These are phyloP conservation scores for Aspergillus campestris DNA, from an alignment of 495 filamentous ascomycete genomes.

Conservation along the genomic window DNA sequence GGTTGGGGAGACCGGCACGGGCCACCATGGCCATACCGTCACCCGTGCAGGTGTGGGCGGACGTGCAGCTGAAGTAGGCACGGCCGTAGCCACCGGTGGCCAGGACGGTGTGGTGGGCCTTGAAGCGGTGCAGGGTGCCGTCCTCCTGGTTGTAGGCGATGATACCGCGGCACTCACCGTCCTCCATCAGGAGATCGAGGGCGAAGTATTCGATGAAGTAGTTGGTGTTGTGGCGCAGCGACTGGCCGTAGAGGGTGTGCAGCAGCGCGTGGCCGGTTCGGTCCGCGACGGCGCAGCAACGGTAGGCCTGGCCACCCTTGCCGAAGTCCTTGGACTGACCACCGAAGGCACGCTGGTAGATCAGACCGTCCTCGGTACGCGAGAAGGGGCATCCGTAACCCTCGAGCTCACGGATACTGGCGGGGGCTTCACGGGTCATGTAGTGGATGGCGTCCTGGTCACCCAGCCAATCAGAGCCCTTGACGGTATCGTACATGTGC, in stretches of 20 bases:
- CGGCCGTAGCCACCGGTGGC: conserved; percentile 95
- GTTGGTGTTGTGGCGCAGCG: conserved; percentile 92
- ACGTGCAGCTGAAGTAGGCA: conserved; percentile 96
- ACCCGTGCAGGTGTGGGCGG: conserved; percentile 95
- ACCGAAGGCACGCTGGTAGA: conserved; percentile 97
- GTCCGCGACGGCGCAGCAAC: conserved; percentile 91
- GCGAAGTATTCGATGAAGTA: conserved; percentile 99
- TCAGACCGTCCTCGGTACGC: conserved; percentile 91
- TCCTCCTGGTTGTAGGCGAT: conserved; percentile 98
- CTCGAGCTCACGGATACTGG: conserved; percentile 87
- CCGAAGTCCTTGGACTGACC: conserved; percentile 92
- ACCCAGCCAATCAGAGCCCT: conserved; percentile 96
- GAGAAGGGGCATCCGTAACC: conserved; percentile 98
- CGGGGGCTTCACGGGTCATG: conserved; percentile 93
- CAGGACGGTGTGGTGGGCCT: conserved; percentile 89
- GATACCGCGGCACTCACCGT: conserved; percentile 91
- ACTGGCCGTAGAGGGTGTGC: conserved; percentile 97
- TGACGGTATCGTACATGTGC: conserved; percentile 99
- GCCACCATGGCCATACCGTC: conserved; percentile 99
- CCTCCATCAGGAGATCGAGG: conserved; percentile 91
- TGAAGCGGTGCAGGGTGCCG: conserved; percentile 91
- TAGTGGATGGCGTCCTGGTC: conserved; percentile 99
- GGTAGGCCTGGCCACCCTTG: conserved; percentile 94
- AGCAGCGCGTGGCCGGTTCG: conserved; percentile 93
- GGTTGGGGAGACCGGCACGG: conserved; percentile 93